These are phyloP conservation scores for Dictyophora rubrovolvata DNA, from an alignment of 768 basidiomycete species.

Conservation along the genomic window DNA sequence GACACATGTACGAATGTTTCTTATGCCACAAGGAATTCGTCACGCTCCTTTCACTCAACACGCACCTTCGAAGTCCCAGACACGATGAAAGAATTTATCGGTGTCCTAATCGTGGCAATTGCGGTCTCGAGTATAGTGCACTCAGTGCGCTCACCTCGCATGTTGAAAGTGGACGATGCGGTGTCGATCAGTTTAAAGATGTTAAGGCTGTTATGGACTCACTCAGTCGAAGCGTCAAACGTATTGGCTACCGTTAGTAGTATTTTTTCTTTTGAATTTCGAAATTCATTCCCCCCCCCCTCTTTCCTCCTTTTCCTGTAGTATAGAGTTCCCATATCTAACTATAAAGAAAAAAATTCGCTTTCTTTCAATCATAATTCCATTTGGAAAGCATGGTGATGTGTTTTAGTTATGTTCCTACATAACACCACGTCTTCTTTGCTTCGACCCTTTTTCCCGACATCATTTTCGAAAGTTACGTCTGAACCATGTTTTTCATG, in stretches of 20 bases:
- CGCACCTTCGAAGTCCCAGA: slow-evolving; percentile 52
- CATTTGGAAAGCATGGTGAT: too few species aligned
- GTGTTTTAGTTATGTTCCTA: too few species aligned
- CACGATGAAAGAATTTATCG: slow-evolving; percentile 45
- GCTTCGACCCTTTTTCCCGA: too few species aligned
- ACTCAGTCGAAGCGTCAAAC: slow-evolving; percentile 13
- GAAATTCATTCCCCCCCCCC: too few species aligned
- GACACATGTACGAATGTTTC: slow-evolving; percentile 47
- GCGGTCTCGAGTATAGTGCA: slow-evolving; percentile 33
- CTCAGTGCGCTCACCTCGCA: slow-evolving; percentile 56
- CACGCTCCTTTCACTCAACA: slow-evolving; percentile 38
- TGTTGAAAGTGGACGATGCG: slow-evolving; percentile 54
- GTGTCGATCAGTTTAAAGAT: slow-evolving; percentile 36
- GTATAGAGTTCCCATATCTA: too few species aligned
- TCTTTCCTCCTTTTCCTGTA: too few species aligned
- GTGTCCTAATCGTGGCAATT: slow-evolving; percentile 40
- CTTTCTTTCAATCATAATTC: too few species aligned
- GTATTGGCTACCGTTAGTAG: background rate
- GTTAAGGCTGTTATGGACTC: slow-evolving; percentile 31
- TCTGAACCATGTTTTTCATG: too few species aligned
- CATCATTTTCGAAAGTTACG: too few species aligned
- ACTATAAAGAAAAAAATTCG: too few species aligned
- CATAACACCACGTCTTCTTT: too few species aligned
- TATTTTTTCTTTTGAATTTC: too few species aligned
- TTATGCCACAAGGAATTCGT: slow-evolving; percentile 40